Base-by-base conservation (phyloP, 2,329 filamentous ascomycete genomes). In the Triangularia setosa region DNA sequence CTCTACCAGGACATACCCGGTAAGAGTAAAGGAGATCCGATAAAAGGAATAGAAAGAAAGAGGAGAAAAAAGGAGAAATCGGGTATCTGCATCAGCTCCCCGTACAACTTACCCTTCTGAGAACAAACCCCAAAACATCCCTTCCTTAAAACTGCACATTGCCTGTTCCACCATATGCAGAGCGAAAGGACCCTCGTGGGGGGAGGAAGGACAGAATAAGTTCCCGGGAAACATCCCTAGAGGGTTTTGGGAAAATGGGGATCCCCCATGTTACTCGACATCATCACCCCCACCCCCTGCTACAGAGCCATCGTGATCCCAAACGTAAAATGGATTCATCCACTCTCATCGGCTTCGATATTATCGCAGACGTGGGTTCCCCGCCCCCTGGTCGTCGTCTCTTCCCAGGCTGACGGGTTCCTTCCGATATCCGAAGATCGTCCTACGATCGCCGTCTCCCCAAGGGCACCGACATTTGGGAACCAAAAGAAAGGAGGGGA, bases 61-160 rank as follows among this genome's bases (percentile, higher is more conserved):
- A 55, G 9, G 23, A 55, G 27, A 16, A 27, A 28, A 28, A 55
- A 55, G 52, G 25, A 59, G 25, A 18, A 59, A 59, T 23, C 57
- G 57, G 57, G 24, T 23, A 59, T 40, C 25, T 52, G 57, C 57
- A 59, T 59, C 30, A n/a, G n/a, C 30, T 24, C n/a, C 23, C 14
- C 18, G 57, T 59, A 48, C 33, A 59, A 59, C 57, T 59, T 59
- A 7, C 57, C 57, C 18, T 48, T 59, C 16, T n/a, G 35, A 40
- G 23, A 9, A 18, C 6, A 21, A 21, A 21, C 7, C 18, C 40
- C 18, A 40, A 40, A 12, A 40, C 14, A 40, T 48, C n/a, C 40
- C 40, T 21, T 48, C 40, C 40, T 3, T 21, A 21, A 12, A 21
- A 48, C 40, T 48, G 40, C 40, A 48, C 40, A 48, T 48, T 48